Evolutionary conservation across 2,329 filamentous ascomycete genomes (phyloP), one percentile per base, ranked within the genome.

Genomic region (Lachnellula hyalina): DNA sequence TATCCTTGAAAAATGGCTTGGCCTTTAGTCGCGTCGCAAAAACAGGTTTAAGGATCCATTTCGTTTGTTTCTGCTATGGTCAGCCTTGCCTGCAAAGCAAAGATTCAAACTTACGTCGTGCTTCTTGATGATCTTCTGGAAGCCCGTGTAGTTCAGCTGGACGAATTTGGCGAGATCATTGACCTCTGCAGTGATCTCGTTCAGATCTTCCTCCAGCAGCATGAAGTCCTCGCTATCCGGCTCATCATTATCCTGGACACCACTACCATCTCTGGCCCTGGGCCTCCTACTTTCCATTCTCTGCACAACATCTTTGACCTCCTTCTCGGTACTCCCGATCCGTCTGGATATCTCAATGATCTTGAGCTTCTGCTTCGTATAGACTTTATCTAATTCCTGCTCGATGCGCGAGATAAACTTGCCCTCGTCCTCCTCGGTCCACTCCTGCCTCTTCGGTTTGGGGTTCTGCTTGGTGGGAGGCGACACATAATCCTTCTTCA

Each of bases 51-150:
- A 99, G 83, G 68, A 94, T 85, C 91, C 93, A 96, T 57, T 85
- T 81, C 0, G 94, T 99, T 78, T 89, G 80, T 90, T 99, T 99
- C 88, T 94, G 67, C 19, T 6, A 28, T 6, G 6, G 47, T 65
- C 45, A 65, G 58, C n/a, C 9, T 46, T 25, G 11, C 12, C 15
- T n/a, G 21, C 15, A 9, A 17, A 35, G n/a, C 5, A 35, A 23
- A 21, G 3, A 45, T 14, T 9, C 36, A 21, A 49, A 76, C 87
- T 65, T 73, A 93, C 89, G 75, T 96, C 94, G 72, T 99, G 94
- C 79, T 99, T 99, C 80, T 99, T 99, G 74, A 99, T 96, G 61
- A 99, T 99, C 79, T 99, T 99, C 77, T 96, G 95, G 71, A 99
- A 99, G 5, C 94, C 94, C 0, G 93, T 97, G 70, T 99, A 99